A percentile compares a stretch with the other conserved stretches of the same genome.
phyloP scores from a whole-genome alignment of 2,329 filamentous ascomycete species.

The Trichoderma sp. region DNA sequence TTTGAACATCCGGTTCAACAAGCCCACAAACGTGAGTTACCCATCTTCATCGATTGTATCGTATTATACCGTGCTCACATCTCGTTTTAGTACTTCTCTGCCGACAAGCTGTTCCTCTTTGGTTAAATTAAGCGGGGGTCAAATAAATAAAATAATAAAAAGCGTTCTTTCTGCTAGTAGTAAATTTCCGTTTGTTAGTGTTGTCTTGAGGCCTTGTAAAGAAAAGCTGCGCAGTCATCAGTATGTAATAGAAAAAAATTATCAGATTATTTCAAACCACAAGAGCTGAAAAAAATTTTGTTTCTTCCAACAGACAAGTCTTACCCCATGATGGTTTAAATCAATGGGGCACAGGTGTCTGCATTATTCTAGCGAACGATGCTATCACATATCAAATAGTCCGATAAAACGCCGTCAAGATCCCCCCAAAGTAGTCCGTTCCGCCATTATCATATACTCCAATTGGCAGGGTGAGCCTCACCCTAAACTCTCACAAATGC shows the following conservation, averaged over 20 bases:
- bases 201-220: neutral
- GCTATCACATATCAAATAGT: neutral
- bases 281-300: neutral
- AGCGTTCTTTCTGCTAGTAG: neutral
- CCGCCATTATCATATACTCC: neutral
- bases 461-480: neutral
- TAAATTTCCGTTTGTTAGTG: constrained; percentile 6
- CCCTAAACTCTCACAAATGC: constrained; percentile 27
- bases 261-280: neutral
- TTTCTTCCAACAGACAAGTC: neutral
- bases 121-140: constrained; percentile 42
- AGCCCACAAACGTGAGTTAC: constrained; percentile 66
- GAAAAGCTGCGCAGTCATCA: constrained; percentile 1
- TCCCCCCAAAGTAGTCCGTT: neutral
- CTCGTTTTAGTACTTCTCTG: constrained; percentile 52
- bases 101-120: constrained; percentile 60
- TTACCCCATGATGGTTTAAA: neutral
- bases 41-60: neutral
- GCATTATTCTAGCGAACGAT: constrained; percentile 8
- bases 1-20: constrained; percentile 71
- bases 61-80: neutral
- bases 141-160: neutral
- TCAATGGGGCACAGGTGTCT: neutral
- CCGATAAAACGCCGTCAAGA: neutral
- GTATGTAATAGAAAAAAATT: constrained; percentile 7